phyloP scores from a whole-genome alignment of 441 rosid genomes.

The Syzygium malaccense region DNA sequence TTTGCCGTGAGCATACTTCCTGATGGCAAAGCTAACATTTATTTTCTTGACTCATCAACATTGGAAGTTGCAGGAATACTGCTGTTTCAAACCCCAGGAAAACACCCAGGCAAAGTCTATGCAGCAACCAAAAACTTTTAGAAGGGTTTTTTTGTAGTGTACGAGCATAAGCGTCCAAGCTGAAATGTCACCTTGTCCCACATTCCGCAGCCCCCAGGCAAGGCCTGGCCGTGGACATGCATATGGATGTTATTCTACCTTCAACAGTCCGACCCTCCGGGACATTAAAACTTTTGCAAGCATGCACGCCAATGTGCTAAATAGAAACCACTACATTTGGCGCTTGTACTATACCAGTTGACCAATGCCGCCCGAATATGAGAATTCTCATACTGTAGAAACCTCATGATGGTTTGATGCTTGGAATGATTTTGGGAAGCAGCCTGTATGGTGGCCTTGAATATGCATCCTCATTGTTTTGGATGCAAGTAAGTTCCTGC shows the following conservation, averaged over 20 bases:
- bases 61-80: background rate
- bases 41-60: background rate
- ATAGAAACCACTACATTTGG: background rate
- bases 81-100: background rate
- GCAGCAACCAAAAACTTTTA: background rate
- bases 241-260: background rate
- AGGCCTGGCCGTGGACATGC: background rate
- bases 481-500: constrained; percentile 57
- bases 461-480: constrained; percentile 36
- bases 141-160: background rate
- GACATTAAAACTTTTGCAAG: background rate
- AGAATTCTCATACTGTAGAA: background rate
- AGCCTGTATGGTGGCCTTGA: constrained; percentile 34
- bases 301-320: background rate
- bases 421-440: constrained; percentile 83
- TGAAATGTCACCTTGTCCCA: background rate
- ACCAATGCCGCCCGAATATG: constrained; percentile 15
- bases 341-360: background rate
- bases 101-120: background rate
- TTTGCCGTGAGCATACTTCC: background rate
- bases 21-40: background rate
- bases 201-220: background rate
- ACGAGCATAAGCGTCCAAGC: background rate
- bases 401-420: constrained; percentile 35
- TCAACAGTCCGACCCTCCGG: background rate